These are phyloP conservation scores for Rhodosporidiobolus sp. DNA, from an alignment of 768 basidiomycete species.

Conservation along the genomic window DNA sequence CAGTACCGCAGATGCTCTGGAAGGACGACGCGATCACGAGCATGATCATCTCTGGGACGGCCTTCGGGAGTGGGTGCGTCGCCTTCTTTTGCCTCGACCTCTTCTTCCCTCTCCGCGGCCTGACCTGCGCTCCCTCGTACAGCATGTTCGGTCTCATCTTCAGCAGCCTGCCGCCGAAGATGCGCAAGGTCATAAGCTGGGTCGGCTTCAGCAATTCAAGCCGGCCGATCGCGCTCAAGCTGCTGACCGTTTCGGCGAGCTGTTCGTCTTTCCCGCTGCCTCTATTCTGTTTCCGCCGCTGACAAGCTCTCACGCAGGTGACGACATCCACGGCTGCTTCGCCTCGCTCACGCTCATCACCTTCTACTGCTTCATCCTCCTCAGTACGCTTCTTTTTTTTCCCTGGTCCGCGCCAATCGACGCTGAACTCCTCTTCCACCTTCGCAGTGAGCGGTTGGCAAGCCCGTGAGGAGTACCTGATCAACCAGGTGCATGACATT, in stretches of 20 bases:
- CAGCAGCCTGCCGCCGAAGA: slow-evolving; percentile 10
- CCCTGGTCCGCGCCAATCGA: too few relatives aligned
- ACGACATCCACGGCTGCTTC: slow-evolving; percentile 36
- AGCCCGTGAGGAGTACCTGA: slow-evolving; percentile 13
- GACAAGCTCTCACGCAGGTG: too few relatives aligned
- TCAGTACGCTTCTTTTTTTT: slow-evolving; percentile 7
- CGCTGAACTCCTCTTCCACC: not conserved
- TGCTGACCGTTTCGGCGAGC: slow-evolving; percentile 20
- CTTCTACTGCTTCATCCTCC: slow-evolving; percentile 33
- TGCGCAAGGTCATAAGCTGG: slow-evolving; percentile 30
- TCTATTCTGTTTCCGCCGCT: not conserved
- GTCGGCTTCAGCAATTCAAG: slow-evolving; percentile 25
- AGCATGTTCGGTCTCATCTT: slow-evolving; percentile 31
- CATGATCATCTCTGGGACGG: slow-evolving; percentile 13
- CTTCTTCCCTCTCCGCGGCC: not conserved
- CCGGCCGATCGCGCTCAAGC: slow-evolving; percentile 32
- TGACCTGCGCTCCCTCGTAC: not conserved
- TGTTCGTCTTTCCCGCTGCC: not conserved
- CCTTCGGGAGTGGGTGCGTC: slow-evolving; percentile 13
- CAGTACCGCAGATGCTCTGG: slow-evolving; percentile 26
- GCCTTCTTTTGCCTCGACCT: not conserved
- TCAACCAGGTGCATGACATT: slow-evolving; percentile 3
- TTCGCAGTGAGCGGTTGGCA: slow-evolving; percentile 37
- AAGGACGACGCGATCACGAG: slow-evolving; percentile 24
- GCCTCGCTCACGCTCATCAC: slow-evolving; percentile 21